Evolutionary conservation across 352 stramenopile species (phyloP).

Genomic region (Pythium phragmiticola): DNA sequence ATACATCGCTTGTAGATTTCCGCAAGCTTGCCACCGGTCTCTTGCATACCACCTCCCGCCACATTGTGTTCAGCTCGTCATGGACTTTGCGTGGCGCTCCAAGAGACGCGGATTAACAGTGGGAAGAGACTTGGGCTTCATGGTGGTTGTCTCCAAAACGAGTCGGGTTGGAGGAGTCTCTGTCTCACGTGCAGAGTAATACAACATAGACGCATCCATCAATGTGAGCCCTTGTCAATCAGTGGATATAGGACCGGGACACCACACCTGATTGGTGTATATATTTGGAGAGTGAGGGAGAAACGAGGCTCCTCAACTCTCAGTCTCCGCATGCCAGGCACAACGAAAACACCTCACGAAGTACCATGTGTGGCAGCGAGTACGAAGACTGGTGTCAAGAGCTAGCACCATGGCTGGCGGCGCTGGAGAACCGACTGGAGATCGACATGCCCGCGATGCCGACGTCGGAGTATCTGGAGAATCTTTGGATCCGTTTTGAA

Average conservation of each 20-base stretch:
- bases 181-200: too few relatives aligned
- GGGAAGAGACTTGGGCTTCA: too few relatives aligned
- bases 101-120: background rate
- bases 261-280: too few relatives aligned
- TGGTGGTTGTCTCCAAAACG: too few relatives aligned
- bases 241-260: too few relatives aligned
- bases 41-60: background rate
- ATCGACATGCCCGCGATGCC: background rate
- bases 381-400: background rate
- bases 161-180: too few relatives aligned
- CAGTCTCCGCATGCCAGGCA: too few relatives aligned
- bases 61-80: background rate
- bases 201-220: too few relatives aligned
- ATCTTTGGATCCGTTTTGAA: background rate
- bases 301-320: too few relatives aligned
- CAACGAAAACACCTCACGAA: background rate
- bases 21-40: background rate
- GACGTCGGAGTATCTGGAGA: background rate
- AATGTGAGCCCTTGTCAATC: too few relatives aligned
- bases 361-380: background rate
- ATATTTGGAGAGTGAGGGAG: too few relatives aligned
- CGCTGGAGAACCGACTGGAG: background rate
- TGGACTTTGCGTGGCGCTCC: slow-evolving; percentile 1
- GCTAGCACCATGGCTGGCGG: background rate
- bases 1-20: background rate